Evolutionary conservation across 768 basidiomycete genomes (phyloP), one percentile per base, ranked within the genome.

Genomic region (Tricholoma terreum): DNA sequence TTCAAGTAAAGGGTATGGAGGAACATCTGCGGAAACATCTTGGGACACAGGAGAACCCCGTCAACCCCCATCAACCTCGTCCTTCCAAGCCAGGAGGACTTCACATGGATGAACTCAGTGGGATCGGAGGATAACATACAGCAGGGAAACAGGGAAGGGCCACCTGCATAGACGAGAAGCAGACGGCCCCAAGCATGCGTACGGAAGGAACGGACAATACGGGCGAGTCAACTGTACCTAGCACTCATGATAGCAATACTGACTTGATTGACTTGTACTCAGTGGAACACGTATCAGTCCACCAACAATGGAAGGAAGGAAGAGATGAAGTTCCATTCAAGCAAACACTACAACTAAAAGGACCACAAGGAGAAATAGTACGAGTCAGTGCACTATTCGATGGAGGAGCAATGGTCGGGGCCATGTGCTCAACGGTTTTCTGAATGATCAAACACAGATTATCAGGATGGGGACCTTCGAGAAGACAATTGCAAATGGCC

Each of bases 391-490:
- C 54, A 15, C 24, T 67, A 14, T 65, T 69, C 22, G n/a, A n/a
- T n/a, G n/a, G n/a, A n/a, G n/a, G n/a, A n/a, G n/a, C n/a, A n/a
- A n/a, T n/a, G n/a, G n/a, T n/a, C n/a, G n/a, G n/a, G n/a, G n/a
- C n/a, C n/a, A n/a, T n/a, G n/a, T n/a, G n/a, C n/a, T n/a, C n/a
- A 70, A 74, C 35, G 70, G 70, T 66, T 5, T 71, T 58, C 60
- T 30, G 52, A 11, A 42, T 21, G 15, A 34, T 63, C 17, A 48
- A 54, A 12, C 45, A 55, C 4, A n/a, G 55, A 22, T 17, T 73
- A 4, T 36, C 60, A 8, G 6, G n/a, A 0, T 59, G 54, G 19
- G 6, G 21, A 19, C 19, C 36, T 10, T 65, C 66, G 0, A 7
- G 11, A 0, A 54, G 57, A 19, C 21, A 8, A 3, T 53, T 69